Percentiles rank a stretch among this genome's conserved stretches.
phyloP scores from a whole-genome alignment of 768 basidiomycete genomes.

The Psilocybe subaeruginosa region DNA sequence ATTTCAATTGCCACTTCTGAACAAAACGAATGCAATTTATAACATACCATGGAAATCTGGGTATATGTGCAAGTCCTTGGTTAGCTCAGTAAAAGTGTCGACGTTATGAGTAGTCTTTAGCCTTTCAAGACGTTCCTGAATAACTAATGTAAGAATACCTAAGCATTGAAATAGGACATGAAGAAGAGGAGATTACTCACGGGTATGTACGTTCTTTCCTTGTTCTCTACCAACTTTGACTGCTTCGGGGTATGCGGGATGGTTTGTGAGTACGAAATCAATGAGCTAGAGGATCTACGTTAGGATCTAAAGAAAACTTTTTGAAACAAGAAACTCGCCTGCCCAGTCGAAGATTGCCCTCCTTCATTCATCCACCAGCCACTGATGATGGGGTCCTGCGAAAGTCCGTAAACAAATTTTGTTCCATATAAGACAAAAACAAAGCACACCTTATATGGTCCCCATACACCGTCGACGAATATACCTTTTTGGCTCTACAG shows the following conservation, averaged over 20 bases:
- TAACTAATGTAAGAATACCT: slow-evolving; percentile 43
- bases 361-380: slow-evolving; percentile 99
- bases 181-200: slow-evolving; percentile 33
- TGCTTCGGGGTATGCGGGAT: slow-evolving; percentile 80
- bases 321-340: slow-evolving; percentile 44
- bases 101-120: slow-evolving; percentile 57
- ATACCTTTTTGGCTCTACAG: slow-evolving; percentile 75
- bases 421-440: neutral
- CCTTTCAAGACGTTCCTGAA: slow-evolving; percentile 74
- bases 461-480: slow-evolving; percentile 93
- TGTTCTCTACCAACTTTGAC: slow-evolving; percentile 62
- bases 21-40: neutral
- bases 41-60: slow-evolving; percentile 86
- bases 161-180: neutral
- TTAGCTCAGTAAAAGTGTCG: slow-evolving; percentile 78
- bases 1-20: neutral
- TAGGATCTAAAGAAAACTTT: neutral
- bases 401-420: neutral
- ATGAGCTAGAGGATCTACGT: slow-evolving; percentile 59
- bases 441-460: slow-evolving; percentile 70
- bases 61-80: slow-evolving; percentile 91
- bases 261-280: slow-evolving; percentile 92
- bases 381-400: slow-evolving; percentile 82
- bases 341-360: slow-evolving; percentile 98
- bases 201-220: slow-evolving; percentile 58